These are phyloP conservation scores for Neoboletus magnificus DNA, from an alignment of 768 basidiomycete genomes.

Conservation along the genomic window DNA sequence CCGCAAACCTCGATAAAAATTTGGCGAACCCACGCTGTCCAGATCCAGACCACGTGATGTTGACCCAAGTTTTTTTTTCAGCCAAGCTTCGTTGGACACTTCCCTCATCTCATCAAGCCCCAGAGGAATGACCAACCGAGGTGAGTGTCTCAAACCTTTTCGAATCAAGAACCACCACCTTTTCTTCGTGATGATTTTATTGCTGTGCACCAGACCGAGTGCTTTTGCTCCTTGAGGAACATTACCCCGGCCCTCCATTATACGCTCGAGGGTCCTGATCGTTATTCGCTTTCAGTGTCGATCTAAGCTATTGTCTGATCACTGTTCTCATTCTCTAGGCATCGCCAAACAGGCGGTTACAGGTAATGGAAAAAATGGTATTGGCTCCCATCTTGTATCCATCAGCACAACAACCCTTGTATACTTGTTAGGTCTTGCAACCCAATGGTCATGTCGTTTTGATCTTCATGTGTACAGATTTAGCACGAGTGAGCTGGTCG, in stretches of 20 bases:
- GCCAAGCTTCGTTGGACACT: not conserved
- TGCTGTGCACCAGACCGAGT: slow-evolving; percentile 39
- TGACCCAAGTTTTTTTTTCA: not conserved
- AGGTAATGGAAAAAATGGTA: not conserved
- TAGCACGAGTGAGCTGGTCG: slow-evolving; percentile 79
- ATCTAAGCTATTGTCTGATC: slow-evolving; percentile 1
- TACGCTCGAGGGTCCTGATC: slow-evolving; percentile 37
- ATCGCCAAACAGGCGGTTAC: not conserved
- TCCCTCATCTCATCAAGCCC: not conserved
- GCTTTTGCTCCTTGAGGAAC: slow-evolving; percentile 33
- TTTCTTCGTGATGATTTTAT: slow-evolving; percentile 29
- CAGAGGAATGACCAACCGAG: not conserved
- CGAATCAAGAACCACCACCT: not conserved
- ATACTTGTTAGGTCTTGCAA: not conserved
- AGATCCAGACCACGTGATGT: not conserved
- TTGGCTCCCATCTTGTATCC: too few species aligned
- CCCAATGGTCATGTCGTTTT: slow-evolving; percentile 38
- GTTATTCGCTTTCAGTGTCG: not conserved
- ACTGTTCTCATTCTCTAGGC: not conserved
- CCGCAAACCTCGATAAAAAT: not conserved
- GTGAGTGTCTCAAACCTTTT: slow-evolving; percentile 1
- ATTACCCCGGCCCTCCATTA: slow-evolving; percentile 29
- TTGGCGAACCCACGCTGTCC: not conserved
- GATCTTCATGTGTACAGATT: slow-evolving; percentile 82
- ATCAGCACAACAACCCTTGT: not conserved